Conservation (phyloP, 2,329 filamentous ascomycete species). For the Epichloe glyceriae region DNA sequence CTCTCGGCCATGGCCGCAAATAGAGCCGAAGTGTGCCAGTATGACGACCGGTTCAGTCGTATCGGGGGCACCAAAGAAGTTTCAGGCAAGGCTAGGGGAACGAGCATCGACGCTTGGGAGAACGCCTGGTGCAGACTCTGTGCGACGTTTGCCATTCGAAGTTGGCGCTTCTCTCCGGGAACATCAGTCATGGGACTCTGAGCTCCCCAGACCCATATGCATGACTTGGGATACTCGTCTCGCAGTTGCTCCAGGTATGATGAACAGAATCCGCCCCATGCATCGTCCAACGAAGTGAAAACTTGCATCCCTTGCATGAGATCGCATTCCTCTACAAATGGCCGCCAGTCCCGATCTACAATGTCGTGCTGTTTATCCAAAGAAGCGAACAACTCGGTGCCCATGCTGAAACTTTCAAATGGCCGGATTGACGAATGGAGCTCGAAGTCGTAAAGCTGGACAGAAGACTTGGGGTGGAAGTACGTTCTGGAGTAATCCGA, state of each 20-base stretch:
- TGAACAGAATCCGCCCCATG: constrained; percentile 67
- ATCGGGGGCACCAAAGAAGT: constrained; percentile 42
- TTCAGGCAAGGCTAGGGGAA: constrained; percentile 59
- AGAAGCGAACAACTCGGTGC: constrained; percentile 60
- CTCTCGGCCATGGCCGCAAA: constrained; percentile 68
- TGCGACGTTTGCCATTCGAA: constrained; percentile 61
- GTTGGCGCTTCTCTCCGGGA: constrained; percentile 35
- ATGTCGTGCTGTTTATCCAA: constrained; percentile 74
- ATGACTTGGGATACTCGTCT: constrained; percentile 83
- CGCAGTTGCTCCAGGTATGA: constrained; percentile 64
- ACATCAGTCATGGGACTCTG: constrained; percentile 46
- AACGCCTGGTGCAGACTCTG: constrained; percentile 57
- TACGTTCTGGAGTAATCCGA: constrained; percentile 90
- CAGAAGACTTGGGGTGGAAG: constrained; percentile 76
- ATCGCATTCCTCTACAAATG: constrained; percentile 87
- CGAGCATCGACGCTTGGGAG: constrained; percentile 59
- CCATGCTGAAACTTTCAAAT: constrained; percentile 82
- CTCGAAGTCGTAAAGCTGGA: constrained; percentile 81
- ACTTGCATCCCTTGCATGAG: constrained; percentile 80
- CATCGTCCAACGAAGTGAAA: constrained; percentile 59
- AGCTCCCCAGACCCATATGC: constrained; percentile 76
- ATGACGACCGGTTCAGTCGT: constrained; percentile 46
- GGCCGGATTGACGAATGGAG: constrained; percentile 68
- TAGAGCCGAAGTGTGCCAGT: constrained; percentile 72
- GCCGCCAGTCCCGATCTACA: constrained; percentile 77